These are phyloP conservation scores for Oryza rufipogon DNA, from an alignment of 176 grass and related monocot genomes.

Conservation along the genomic window DNA sequence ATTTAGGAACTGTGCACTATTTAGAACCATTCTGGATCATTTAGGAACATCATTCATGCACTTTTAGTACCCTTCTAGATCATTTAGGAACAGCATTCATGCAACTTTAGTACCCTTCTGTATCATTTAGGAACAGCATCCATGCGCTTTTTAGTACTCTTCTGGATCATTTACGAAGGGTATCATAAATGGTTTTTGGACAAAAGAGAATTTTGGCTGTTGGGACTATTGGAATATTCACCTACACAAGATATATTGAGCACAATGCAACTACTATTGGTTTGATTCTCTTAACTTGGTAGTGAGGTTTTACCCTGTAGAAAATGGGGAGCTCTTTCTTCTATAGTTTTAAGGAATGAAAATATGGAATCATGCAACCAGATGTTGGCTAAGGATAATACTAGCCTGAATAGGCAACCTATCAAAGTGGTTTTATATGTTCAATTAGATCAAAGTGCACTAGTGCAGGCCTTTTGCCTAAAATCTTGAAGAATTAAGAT, in stretches of 20 bases:
- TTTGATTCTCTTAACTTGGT: not conserved
- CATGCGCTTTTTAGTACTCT: not conserved
- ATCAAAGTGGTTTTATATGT: not conserved
- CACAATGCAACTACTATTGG: not conserved
- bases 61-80: not conserved
- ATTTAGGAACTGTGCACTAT: too few relatives aligned
- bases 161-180: not conserved
- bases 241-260: not conserved
- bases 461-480: not conserved
- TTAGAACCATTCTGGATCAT: not conserved
- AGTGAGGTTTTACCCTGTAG: not conserved
- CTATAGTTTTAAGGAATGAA: not conserved
- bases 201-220: not conserved
- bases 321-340: not conserved
- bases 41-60: not conserved
- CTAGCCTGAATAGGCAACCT: not conserved
- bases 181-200: not conserved
- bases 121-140: not conserved
- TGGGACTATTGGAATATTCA: not conserved
- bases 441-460: not conserved
- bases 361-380: not conserved
- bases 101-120: not conserved
- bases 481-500: not conserved
- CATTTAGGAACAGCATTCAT: not conserved
- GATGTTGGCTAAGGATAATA: not conserved